Evolutionary conservation across 2,329 filamentous ascomycete species (phyloP).

Genomic region (Nigrospora osmanthi): DNA sequence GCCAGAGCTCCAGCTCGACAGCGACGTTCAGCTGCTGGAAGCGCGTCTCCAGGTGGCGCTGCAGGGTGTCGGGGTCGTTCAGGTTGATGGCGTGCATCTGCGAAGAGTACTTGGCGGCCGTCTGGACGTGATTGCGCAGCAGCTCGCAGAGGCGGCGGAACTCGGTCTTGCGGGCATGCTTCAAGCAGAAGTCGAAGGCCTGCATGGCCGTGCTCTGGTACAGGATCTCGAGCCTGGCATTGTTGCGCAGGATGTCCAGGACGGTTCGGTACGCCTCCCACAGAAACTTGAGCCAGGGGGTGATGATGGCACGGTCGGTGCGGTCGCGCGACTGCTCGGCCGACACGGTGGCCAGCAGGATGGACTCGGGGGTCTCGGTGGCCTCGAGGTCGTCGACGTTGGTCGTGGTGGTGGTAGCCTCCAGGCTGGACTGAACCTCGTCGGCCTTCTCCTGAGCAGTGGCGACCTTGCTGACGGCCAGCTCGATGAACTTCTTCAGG

Average conservation of each 20-base stretch:
- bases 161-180: conserved; percentile 98
- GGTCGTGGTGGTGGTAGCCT: conserved; percentile 61
- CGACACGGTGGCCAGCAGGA: conserved; percentile 93
- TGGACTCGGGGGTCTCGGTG: conserved; percentile 94
- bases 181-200: conserved; percentile 97
- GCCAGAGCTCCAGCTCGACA: conserved; percentile 96
- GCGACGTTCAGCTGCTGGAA: conserved; percentile 98
- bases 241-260: conserved; percentile 97
- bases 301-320: conserved; percentile 96
- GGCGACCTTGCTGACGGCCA: conserved; percentile 92
- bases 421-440: conserved; percentile 82
- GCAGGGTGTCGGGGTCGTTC: conserved; percentile 92
- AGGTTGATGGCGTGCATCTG: conserved; percentile 99
- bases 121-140: conserved; percentile 96
- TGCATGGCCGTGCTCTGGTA: conserved; percentile 98
- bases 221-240: conserved; percentile 92
- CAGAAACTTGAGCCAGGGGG: conserved; percentile 97
- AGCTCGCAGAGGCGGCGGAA: conserved; percentile 98
- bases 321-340: conserved; percentile 96
- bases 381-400: conserved; percentile 95
- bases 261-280: conserved; percentile 99
- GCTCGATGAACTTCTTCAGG: conserved; percentile 94
- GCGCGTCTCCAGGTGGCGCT: conserved; percentile 93
- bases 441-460: conserved; percentile 94
- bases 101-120: conserved; percentile 95